These are phyloP conservation scores for Eimeria falciformis DNA, from an alignment of 169 alveolate species.

Conservation along the genomic window DNA sequence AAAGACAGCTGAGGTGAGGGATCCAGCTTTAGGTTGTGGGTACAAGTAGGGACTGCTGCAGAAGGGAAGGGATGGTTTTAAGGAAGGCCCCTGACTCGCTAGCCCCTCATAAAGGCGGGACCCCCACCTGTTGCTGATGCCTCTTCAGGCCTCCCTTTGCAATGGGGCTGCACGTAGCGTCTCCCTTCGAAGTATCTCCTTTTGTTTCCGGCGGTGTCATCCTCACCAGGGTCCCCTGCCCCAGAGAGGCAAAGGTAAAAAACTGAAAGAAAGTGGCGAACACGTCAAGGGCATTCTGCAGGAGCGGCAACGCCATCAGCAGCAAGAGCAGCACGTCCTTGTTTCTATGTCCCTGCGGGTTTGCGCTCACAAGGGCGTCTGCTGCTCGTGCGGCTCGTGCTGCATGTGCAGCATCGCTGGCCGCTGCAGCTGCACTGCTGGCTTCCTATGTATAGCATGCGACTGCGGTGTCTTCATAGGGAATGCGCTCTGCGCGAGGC, in stretches of 20 bases:
- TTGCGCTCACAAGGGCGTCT: too few species aligned
- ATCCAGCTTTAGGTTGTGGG: background rate
- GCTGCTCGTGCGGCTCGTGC: too few species aligned
- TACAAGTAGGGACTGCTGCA: background rate
- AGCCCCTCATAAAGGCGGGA: background rate
- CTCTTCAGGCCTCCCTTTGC: background rate
- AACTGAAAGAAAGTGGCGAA: background rate
- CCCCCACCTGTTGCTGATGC: slow-evolving; percentile 40
- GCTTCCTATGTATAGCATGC: too few species aligned
- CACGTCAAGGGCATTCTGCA: background rate
- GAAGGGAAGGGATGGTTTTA: too few species aligned
- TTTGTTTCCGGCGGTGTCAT: slow-evolving; percentile 38
- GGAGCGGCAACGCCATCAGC: slow-evolving; percentile 47
- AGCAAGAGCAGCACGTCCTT: slow-evolving; percentile 14
- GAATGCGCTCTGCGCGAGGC: slow-evolving; percentile 38
- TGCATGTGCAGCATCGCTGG: too few species aligned
- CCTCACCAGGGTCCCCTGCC: slow-evolving; percentile 5
- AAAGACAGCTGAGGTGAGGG: slow-evolving; percentile 4
- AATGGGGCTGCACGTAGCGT: background rate
- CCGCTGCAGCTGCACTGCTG: slow-evolving; percentile 20
- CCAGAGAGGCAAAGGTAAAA: slow-evolving; percentile 30
- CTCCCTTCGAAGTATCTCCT: slow-evolving; percentile 49
- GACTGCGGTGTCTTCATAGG: background rate
- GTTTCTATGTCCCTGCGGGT: too few species aligned
- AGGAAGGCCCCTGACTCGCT: too few species aligned